A percentile compares a stretch with the other conserved stretches of the same genome.
These are phyloP conservation scores for Aspergillus leporis DNA, from an alignment of 495 filamentous ascomycete species.

Conservation along the genomic window DNA sequence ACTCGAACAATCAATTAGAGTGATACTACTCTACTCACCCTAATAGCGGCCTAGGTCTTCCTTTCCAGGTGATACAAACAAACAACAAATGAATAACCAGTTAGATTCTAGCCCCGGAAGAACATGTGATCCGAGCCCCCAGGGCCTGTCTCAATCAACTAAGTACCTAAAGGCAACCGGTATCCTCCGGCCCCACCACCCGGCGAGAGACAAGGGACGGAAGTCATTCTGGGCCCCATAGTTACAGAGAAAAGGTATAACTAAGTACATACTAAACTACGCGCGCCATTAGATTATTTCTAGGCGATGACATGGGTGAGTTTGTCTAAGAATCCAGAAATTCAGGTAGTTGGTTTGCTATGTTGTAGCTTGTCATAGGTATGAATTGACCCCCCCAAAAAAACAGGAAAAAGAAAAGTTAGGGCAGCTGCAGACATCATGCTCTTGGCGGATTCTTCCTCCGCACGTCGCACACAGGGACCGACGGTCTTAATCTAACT, in stretches of 20 bases:
- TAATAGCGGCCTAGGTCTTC: not conserved
- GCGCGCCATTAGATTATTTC: not conserved
- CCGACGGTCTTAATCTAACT: slow-evolving; percentile 10
- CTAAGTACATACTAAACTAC: not conserved
- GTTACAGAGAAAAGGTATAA: not conserved
- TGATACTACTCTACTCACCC: not conserved
- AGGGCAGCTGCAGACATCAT: slow-evolving; percentile 5
- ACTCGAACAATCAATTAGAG: not conserved
- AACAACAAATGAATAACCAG: slow-evolving; percentile 5
- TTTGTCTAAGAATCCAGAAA: not conserved
- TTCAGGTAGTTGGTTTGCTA: too few species aligned
- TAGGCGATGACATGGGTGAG: not conserved
- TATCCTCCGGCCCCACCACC: slow-evolving; percentile 38
- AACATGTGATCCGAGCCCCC: slow-evolving; percentile 28
- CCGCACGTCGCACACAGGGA: slow-evolving; percentile 2
- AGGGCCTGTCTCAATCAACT: not conserved
- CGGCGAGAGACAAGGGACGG: slow-evolving; percentile 17
- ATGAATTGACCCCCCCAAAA: too few species aligned
- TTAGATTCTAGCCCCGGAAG: slow-evolving; percentile 19
- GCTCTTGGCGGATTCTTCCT: not conserved
- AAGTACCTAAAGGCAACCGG: slow-evolving; percentile 19
- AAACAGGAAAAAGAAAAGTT: not conserved
- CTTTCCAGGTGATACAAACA: not conserved
- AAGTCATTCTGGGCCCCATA: slow-evolving; percentile 6
- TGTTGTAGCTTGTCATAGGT: too few species aligned